Conservation (phyloP, 169 alveolate genomes). For the Condylostoma magnum region DNA sequence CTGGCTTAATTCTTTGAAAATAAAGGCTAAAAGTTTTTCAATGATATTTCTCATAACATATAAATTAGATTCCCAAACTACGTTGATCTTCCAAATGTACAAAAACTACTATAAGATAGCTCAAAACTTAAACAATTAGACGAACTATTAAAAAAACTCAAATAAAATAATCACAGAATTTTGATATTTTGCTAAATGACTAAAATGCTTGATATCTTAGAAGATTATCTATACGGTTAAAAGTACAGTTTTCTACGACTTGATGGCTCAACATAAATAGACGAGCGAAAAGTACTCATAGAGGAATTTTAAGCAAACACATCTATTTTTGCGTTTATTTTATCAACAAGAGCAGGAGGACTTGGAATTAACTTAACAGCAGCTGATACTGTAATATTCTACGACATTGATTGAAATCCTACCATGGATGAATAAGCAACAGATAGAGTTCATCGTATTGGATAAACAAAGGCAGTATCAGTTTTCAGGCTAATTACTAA, state of each 20-base stretch:
- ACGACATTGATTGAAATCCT: slow-evolving; percentile 99
- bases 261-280: slow-evolving; percentile 70
- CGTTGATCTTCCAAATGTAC: slow-evolving; percentile 67
- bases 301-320: slow-evolving; percentile 77
- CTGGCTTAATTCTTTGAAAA: not conserved
- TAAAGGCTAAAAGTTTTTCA: not conserved
- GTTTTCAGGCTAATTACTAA: slow-evolving; percentile 96
- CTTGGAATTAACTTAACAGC: slow-evolving; percentile 94
- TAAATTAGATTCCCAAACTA: slow-evolving; percentile 38
- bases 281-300: slow-evolving; percentile 75
- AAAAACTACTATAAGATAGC: slow-evolving; percentile 61
- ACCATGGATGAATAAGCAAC: slow-evolving; percentile 98
- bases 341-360: slow-evolving; percentile 94
- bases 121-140: slow-evolving; percentile 62
- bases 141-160: not conserved
- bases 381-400: slow-evolving; percentile 98
- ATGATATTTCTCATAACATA: slow-evolving; percentile 10
- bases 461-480: slow-evolving; percentile 96
- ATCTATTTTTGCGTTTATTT: slow-evolving; percentile 80
- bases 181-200: slow-evolving; percentile 84
- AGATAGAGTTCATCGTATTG: slow-evolving; percentile 98
- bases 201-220: slow-evolving; percentile 64
- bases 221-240: slow-evolving; percentile 60
- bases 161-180: slow-evolving; percentile 73
- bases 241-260: slow-evolving; percentile 68